phyloP scores from a whole-genome alignment of 148 eudicot species.

The Talinum fruticosum region DNA sequence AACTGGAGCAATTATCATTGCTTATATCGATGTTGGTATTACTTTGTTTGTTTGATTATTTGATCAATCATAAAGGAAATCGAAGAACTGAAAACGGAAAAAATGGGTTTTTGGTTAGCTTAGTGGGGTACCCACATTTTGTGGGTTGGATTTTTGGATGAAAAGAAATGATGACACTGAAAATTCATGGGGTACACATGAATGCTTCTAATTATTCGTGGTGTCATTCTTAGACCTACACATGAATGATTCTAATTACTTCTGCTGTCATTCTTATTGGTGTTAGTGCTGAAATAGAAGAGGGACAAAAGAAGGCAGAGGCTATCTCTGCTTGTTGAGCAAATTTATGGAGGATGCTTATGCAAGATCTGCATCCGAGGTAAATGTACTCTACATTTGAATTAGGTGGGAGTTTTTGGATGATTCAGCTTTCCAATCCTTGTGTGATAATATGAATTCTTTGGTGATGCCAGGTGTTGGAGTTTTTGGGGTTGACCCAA shows the following conservation, averaged over 20 bases:
- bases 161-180: not conserved
- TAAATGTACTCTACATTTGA: conserved; percentile 9
- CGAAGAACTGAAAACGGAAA: not conserved
- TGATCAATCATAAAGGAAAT: not conserved
- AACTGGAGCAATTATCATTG: not conserved
- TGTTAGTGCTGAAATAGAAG: conserved; percentile 8
- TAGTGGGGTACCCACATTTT: not conserved
- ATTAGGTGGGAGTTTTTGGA: not conserved
- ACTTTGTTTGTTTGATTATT: not conserved
- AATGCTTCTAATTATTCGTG: not conserved
- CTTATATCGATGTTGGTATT: not conserved
- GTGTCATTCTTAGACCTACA: not conserved
- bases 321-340: conserved; percentile 17
- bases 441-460: conserved; percentile 8
- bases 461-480: conserved; percentile 53
- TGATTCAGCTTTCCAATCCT: not conserved
- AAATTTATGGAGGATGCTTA: conserved; percentile 79
- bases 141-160: not conserved
- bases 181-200: not conserved
- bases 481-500: conserved; percentile 72
- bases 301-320: not conserved
- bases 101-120: not conserved
- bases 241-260: not conserved
- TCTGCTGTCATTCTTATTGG: not conserved
- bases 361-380: conserved; percentile 82